Conservation (phyloP, 1,139 yeast genomes). For the Suhomyces ambrosiae region DNA sequence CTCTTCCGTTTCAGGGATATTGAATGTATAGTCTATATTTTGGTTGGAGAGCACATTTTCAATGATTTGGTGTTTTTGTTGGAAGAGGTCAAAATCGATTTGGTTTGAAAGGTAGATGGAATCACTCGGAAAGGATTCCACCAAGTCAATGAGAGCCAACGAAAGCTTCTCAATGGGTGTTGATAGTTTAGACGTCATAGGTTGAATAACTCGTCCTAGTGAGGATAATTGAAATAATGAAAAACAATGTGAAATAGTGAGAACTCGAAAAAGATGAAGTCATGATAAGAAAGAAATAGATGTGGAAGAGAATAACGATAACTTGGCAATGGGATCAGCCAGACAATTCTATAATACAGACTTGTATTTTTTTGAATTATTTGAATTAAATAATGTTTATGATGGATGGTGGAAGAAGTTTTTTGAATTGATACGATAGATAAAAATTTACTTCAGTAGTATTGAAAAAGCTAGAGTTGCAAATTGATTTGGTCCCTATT, state of each 20-base stretch:
- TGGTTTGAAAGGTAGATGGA: constrained; percentile 4
- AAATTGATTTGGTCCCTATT: too few relatives aligned
- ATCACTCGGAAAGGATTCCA: neutral
- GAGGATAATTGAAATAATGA: neutral
- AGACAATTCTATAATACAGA: too few relatives aligned
- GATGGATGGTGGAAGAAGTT: too few relatives aligned
- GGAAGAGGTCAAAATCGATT: constrained; percentile 5
- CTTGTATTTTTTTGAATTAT: too few relatives aligned
- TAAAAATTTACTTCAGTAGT: too few relatives aligned
- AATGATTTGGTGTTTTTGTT: constrained; percentile 6
- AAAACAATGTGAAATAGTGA: neutral
- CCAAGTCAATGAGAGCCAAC: too few relatives aligned
- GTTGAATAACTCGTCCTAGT: too few relatives aligned
- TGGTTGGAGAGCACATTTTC: constrained; percentile 6
- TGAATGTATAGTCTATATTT: constrained; percentile 12
- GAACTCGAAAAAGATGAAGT: neutral
- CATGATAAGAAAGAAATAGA: constrained; percentile 6
- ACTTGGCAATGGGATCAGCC: too few relatives aligned
- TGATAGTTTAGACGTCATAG: constrained; percentile 9
- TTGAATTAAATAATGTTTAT: too few relatives aligned
- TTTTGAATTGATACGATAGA: too few relatives aligned
- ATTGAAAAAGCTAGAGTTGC: too few relatives aligned
- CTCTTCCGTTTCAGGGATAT: constrained; percentile 3
- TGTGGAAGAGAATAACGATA: too few relatives aligned
- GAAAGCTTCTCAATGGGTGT: constrained; percentile 11